Conservation (phyloP, 192 early-diverging fungal species). For the Phlyctochytrium arcticum region DNA sequence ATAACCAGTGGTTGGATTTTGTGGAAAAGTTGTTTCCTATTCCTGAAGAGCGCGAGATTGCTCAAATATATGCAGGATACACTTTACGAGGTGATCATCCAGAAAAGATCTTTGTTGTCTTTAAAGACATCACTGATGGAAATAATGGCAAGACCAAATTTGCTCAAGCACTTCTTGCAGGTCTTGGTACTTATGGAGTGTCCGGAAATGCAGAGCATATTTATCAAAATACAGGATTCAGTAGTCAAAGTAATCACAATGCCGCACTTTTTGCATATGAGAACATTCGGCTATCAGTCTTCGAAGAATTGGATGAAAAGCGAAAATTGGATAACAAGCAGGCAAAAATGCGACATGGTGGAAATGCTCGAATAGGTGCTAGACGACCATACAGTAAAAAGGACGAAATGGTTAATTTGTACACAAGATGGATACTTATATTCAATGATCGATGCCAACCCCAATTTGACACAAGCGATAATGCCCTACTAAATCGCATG, state of each 20-base stretch:
- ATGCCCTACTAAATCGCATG: not conserved
- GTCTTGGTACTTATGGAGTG: constrained; percentile 2
- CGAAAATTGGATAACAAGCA: not conserved
- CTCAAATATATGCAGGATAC: constrained; percentile 11
- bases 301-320: constrained; percentile 11
- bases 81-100: constrained; percentile 15
- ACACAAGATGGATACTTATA: constrained; percentile 3
- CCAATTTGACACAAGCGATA: constrained; percentile 8
- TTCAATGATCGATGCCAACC: constrained; percentile 16
- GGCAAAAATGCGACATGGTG: constrained; percentile 3
- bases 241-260: constrained; percentile 9
- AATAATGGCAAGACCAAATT: constrained; percentile 5
- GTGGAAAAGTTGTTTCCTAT: constrained; percentile 7
- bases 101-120: constrained; percentile 11
- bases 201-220: constrained; percentile 4
- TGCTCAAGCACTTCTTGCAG: not conserved
- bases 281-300: not conserved
- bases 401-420: not conserved
- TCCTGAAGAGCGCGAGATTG: constrained; percentile 5
- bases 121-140: constrained; percentile 12
- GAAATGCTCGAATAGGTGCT: not conserved
- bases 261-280: constrained; percentile 4
- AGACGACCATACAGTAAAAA: not conserved
- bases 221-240: not conserved
- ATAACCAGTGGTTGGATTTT: constrained; percentile 1